Percentiles rank a stretch among this genome's conserved stretches.
These are phyloP conservation scores for Xylona heveae DNA, from an alignment of 495 filamentous ascomycete species.

Conservation along the genomic window DNA sequence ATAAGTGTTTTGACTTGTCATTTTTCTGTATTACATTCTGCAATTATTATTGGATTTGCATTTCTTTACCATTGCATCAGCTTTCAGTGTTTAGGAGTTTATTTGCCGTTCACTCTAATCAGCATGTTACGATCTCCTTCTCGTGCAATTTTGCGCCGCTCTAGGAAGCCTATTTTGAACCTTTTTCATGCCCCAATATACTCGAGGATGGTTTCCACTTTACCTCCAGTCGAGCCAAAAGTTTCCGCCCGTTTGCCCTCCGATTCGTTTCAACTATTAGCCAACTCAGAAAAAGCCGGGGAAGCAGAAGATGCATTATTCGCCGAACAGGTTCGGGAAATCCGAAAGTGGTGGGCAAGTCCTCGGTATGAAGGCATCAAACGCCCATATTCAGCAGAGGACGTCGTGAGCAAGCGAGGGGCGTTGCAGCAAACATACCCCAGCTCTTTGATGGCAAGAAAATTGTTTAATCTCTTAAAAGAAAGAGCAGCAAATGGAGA, in stretches of 20 bases:
- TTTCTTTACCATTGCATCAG: too few species aligned
- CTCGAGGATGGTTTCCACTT: too few species aligned
- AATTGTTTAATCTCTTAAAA: conserved; percentile 74
- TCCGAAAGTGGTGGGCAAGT: conserved; percentile 71
- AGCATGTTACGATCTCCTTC: too few species aligned
- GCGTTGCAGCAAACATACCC: conserved; percentile 72
- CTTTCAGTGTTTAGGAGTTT: too few species aligned
- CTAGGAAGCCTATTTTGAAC: not conserved
- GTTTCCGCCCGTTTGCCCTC: conserved; percentile 36
- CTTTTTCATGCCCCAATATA: not conserved
- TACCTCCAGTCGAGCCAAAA: conserved; percentile 27
- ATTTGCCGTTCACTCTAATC: too few species aligned
- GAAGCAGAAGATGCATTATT: conserved; percentile 64
- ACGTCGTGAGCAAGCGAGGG: conserved; percentile 84
- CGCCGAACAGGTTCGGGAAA: conserved; percentile 55
- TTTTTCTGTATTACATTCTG: too few species aligned
- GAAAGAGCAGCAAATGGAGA: conserved; percentile 52
- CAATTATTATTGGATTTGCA: too few species aligned
- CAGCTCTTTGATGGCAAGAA: conserved; percentile 79
- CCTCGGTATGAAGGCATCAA: conserved; percentile 75
- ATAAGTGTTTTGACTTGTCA: too few species aligned
- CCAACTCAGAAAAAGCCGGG: conserved; percentile 48
- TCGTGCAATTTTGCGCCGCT: too few species aligned
- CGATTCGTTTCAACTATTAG: conserved; percentile 63
- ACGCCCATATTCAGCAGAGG: conserved; percentile 71